Percentiles rank a stretch among this genome's conserved stretches.
Evolutionary conservation across 352 stramenopile genomes (phyloP).

Genomic region (Phytophthora sansomeana): DNA sequence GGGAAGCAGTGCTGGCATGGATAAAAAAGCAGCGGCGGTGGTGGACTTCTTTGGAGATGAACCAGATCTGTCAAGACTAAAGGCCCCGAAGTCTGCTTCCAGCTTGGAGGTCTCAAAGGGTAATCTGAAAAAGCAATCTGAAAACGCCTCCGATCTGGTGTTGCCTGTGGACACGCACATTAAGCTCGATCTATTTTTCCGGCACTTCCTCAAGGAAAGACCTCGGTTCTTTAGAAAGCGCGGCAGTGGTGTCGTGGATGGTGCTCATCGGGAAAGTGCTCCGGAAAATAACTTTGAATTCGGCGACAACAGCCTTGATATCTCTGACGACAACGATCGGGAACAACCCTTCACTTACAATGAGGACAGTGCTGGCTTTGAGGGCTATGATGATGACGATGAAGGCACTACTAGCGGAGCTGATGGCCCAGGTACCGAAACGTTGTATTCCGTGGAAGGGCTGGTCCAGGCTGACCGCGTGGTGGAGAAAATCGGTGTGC

Average conservation of each 20-base stretch:
- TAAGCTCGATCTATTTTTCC: conserved; percentile 72
- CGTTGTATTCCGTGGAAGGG: conserved; percentile 56
- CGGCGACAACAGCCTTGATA: conserved; percentile 24
- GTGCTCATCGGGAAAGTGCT: conserved; percentile 19
- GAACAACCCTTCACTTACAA: conserved; percentile 47
- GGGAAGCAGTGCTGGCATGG: conserved; percentile 32
- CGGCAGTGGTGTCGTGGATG: conserved; percentile 13
- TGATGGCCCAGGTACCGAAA: conserved; percentile 38
- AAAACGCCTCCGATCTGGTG: conserved; percentile 72
- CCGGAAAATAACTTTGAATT: conserved; percentile 22
- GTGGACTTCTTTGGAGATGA: conserved; percentile 70
- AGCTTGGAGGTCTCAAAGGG: conserved; percentile 61
- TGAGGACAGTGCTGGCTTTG: conserved; percentile 50
- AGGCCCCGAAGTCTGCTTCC: conserved; percentile 42
- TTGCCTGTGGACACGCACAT: conserved; percentile 84
- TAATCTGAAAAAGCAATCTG: conserved; percentile 52
- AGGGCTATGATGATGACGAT: conserved; percentile 50
- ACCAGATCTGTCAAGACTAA: conserved; percentile 57
- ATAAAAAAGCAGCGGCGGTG: conserved; percentile 52
- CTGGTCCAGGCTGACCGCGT: conserved; percentile 91
- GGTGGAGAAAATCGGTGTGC: conserved; percentile 95
- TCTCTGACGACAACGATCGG: conserved; percentile 25
- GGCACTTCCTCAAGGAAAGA: conserved; percentile 82
- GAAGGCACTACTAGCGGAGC: conserved; percentile 42
- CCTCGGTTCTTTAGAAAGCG: conserved; percentile 67